phyloP scores from a whole-genome alignment of 2,329 filamentous ascomycete genomes.

The Mycogone perniciosa region DNA sequence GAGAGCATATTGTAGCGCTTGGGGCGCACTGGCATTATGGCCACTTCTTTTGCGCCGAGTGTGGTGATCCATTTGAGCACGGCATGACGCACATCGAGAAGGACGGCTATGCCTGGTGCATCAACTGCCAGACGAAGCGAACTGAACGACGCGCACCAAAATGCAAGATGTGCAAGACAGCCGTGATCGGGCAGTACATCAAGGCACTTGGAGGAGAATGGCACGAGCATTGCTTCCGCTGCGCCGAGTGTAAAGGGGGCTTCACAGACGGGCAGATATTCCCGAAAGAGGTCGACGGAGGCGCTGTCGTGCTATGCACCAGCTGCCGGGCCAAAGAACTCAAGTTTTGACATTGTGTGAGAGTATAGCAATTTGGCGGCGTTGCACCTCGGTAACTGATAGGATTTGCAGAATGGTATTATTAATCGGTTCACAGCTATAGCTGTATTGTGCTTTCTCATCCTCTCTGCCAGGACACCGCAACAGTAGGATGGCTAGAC shows the following conservation, averaged over 20 bases:
- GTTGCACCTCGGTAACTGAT: constrained; percentile 10
- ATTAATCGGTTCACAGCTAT: constrained; percentile 2
- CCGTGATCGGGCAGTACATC: constrained; percentile 85
- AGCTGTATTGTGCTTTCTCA: constrained; percentile 3
- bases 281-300: constrained; percentile 45
- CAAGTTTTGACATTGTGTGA: constrained; percentile 37
- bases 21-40: constrained; percentile 95
- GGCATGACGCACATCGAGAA: constrained; percentile 77
- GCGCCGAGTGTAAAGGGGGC: constrained; percentile 53
- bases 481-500: background rate
- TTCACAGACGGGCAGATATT: constrained; percentile 63
- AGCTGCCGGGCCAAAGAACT: constrained; percentile 53
- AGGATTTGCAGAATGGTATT: constrained; percentile 1
- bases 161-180: constrained; percentile 75
- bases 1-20: constrained; percentile 88
- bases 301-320: constrained; percentile 54
- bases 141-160: constrained; percentile 84
- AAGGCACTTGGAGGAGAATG: constrained; percentile 86
- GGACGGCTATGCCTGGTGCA: constrained; percentile 96
- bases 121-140: constrained; percentile 84
- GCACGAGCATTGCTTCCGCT: constrained; percentile 90
- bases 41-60: constrained; percentile 98
- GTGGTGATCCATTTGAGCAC: constrained; percentile 84
- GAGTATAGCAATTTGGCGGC: constrained; percentile 3
- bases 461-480: background rate